Conservation (phyloP, 139 green algal genomes). For the Coccomyxa sp. region DNA sequence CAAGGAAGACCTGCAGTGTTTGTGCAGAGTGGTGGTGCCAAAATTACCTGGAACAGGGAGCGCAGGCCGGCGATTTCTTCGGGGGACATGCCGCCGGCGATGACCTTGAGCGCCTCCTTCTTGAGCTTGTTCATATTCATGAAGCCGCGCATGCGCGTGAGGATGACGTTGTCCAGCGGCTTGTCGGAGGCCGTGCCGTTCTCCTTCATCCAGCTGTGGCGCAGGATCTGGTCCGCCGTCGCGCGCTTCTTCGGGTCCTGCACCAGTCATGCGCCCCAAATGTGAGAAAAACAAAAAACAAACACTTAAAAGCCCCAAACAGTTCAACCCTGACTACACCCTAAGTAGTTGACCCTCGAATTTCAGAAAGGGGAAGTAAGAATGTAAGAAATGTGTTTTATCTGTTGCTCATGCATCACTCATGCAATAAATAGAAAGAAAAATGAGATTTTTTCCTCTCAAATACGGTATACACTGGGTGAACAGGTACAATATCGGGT, state of each 20-base stretch:
- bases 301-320: neutral
- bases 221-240: conserved; percentile 74
- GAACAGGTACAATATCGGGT: no score
- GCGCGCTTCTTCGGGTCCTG: conserved; percentile 77
- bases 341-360: no score
- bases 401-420: no score
- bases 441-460: no score
- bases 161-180: conserved; percentile 74
- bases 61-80: conserved; percentile 89
- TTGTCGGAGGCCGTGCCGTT: conserved; percentile 70
- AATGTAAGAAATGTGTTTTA: no score
- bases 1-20: no score
- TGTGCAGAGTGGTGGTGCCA: no score
- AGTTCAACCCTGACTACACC: neutral
- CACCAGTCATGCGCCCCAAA: conserved; percentile 1
- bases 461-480: no score
- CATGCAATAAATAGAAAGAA: no score
- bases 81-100: conserved; percentile 75
- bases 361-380: no score
- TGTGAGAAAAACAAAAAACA: no score
- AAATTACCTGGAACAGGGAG: conserved; percentile 73
- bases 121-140: conserved; percentile 95
- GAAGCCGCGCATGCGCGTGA: conserved; percentile 87
- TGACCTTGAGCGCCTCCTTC: conserved; percentile 90
- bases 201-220: conserved; percentile 90